Evolutionary conservation across 2,329 filamentous ascomycete genomes (phyloP).

Genomic region (Phoma sp.): DNA sequence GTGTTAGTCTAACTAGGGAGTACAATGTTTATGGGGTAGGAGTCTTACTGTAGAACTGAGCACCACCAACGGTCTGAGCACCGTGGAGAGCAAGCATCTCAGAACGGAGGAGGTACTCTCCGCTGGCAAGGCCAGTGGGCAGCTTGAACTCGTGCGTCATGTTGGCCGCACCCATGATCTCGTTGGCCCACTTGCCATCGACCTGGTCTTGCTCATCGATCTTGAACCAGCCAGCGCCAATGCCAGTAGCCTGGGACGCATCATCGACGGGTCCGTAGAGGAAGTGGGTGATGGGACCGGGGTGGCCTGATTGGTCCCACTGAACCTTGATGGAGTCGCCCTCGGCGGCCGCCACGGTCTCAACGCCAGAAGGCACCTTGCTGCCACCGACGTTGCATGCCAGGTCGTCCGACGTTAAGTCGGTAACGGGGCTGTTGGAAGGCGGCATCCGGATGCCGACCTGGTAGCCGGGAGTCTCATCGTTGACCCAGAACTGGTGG

Average conservation of each 20-base stretch:
- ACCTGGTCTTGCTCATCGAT: slow-evolving; percentile 42
- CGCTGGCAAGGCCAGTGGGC: slow-evolving; percentile 49
- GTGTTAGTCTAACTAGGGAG: not conserved
- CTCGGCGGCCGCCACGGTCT: slow-evolving; percentile 36
- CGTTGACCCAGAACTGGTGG: slow-evolving; percentile 42
- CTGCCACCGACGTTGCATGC: slow-evolving; percentile 43
- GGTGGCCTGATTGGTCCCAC: slow-evolving; percentile 43
- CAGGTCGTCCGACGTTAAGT: slow-evolving; percentile 42
- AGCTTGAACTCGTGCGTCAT: slow-evolving; percentile 48
- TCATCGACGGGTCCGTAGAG: slow-evolving; percentile 61
- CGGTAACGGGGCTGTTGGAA: slow-evolving; percentile 42
- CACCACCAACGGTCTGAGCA: slow-evolving; percentile 44
- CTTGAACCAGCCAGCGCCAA: slow-evolving; percentile 47
- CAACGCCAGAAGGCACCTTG: slow-evolving; percentile 37
- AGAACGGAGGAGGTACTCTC: slow-evolving; percentile 50
- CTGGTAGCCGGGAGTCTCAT: slow-evolving; percentile 37
- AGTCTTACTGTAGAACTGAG: slow-evolving; percentile 53
- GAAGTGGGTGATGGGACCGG: slow-evolving; percentile 45
- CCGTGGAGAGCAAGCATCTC: slow-evolving; percentile 57
- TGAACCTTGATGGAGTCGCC: slow-evolving; percentile 44
- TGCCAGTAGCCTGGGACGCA: slow-evolving; percentile 43
- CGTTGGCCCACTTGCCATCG: slow-evolving; percentile 42
- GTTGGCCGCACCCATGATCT: slow-evolving; percentile 48
- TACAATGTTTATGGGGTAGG: slow-evolving; percentile 26
- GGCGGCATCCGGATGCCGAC: slow-evolving; percentile 45